Evolutionary conservation across 148 eudicot species (phyloP).

Genomic region (Beta vulgaris): DNA sequence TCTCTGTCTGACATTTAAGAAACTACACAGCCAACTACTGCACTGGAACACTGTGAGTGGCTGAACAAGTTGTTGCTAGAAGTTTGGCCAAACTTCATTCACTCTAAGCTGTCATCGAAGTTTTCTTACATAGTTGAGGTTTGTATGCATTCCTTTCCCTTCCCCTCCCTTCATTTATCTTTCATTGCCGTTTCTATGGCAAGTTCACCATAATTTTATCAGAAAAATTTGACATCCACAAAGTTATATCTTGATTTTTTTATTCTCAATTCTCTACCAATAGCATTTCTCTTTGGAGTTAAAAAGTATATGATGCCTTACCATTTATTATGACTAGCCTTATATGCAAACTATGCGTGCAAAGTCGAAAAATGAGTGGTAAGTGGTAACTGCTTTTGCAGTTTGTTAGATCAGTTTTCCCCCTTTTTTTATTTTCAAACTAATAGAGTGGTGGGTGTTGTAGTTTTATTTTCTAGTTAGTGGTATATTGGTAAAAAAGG

Average conservation of each 20-base stretch:
- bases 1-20: slow-evolving; percentile 10
- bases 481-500: too few species aligned
- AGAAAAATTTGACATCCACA: too few species aligned
- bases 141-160: neutral
- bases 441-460: too few species aligned
- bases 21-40: slow-evolving; percentile 67
- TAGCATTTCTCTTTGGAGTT: neutral
- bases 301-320: neutral
- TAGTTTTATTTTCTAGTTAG: too few species aligned
- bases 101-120: slow-evolving; percentile 66
- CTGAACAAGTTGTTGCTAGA: slow-evolving; percentile 81
- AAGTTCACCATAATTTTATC: too few species aligned
- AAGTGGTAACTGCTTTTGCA: too few species aligned
- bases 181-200: neutral
- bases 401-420: too few species aligned
- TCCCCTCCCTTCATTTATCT: neutral
- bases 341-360: too few species aligned
- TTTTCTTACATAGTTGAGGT: slow-evolving; percentile 85
- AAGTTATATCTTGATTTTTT: neutral
- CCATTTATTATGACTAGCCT: too few species aligned
- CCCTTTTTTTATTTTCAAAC: too few species aligned
- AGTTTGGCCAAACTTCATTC: slow-evolving; percentile 78
- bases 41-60: slow-evolving; percentile 96
- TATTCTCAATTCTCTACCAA: neutral
- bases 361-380: too few species aligned